Percentiles rank a stretch among this genome's conserved stretches.
These are phyloP conservation scores for Calocybe gangraenosa DNA, from an alignment of 768 basidiomycete genomes.

Conservation along the genomic window DNA sequence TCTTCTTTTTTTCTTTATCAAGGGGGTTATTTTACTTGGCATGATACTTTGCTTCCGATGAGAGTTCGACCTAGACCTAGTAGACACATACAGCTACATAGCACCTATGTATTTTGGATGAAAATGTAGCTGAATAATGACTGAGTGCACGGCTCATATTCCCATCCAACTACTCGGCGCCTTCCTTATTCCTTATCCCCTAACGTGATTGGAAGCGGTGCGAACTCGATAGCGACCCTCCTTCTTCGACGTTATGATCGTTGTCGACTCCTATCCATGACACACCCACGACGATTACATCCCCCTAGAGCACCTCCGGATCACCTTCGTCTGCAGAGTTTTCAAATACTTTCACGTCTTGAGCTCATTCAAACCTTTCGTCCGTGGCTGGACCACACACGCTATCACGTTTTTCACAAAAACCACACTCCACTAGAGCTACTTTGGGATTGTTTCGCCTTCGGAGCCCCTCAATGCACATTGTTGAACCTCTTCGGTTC, in stretches of 20 bases:
- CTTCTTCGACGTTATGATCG: background rate
- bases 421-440: constrained; percentile 24
- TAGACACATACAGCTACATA: no score
- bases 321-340: constrained; percentile 30
- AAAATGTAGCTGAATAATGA: no score
- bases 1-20: no score
- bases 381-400: constrained; percentile 29
- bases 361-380: constrained; percentile 31
- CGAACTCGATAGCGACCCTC: background rate
- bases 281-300: constrained; percentile 15
- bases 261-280: constrained; percentile 1
- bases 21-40: no score
- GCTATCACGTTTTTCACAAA: constrained; percentile 20
- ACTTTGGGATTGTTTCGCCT: constrained; percentile 33
- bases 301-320: constrained; percentile 33
- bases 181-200: no score
- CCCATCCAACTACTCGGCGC: no score
- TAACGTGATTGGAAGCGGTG: background rate
- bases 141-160: no score
- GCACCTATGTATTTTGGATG: no score
- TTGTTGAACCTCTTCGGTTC: constrained; percentile 35
- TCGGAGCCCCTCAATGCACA: constrained; percentile 31
- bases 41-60: no score
- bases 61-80: no score
- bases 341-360: constrained; percentile 33